Evolutionary conservation across 1,284 basidiomycete genomes (phyloP), one percentile per base, ranked within the genome.

Genomic region (Sanghuangporus baumii): DNA sequence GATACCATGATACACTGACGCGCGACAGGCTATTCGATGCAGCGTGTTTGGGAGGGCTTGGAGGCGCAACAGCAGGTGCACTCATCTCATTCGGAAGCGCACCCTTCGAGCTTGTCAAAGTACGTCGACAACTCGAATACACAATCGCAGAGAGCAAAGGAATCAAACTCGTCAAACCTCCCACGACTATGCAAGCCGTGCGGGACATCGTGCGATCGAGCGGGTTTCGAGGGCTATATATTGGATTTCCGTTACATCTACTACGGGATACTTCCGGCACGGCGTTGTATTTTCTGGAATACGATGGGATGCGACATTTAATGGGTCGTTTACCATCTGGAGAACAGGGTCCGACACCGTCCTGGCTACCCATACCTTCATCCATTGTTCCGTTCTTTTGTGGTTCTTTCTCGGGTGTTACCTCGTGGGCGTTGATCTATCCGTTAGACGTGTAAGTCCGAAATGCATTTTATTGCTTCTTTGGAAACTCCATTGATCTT

Each of bases 81-180:
- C 74, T 94, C 60, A 94, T 95, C 65, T 91, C 89, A 6, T 88
- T 91, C 70, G 84, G 84, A 62, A 93, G 91, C 77, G 88, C 91
- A 89, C 90, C 96, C 37, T 98, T 98, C 69, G 96, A 98, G 74
- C 86, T 98, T 48, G 94, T 98, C 69, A 98, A 98, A 82, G 88
- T 94, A 61, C 88, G 93, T 65, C 80, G 94, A 67, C 96, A 99
- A 71, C 79, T 99, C 57, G 96, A 98, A 75, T 98, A 92, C 71
- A 87, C 93, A 55, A 98, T 98, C 65, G 93, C 94, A 23, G 84
- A 85, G 23, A 87, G 79, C 72, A 89, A 89, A 70, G 91, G 92
- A 3, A 63, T 89, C 40, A 75, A 80, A 14, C 71, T 93, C 57
- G 75, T 75, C 5, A 91, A 87, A 70, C 85, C 90, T 14, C 91